These are phyloP conservation scores for Penicillium olsonii DNA, from an alignment of 2,329 filamentous ascomycete species.

Conservation along the genomic window DNA sequence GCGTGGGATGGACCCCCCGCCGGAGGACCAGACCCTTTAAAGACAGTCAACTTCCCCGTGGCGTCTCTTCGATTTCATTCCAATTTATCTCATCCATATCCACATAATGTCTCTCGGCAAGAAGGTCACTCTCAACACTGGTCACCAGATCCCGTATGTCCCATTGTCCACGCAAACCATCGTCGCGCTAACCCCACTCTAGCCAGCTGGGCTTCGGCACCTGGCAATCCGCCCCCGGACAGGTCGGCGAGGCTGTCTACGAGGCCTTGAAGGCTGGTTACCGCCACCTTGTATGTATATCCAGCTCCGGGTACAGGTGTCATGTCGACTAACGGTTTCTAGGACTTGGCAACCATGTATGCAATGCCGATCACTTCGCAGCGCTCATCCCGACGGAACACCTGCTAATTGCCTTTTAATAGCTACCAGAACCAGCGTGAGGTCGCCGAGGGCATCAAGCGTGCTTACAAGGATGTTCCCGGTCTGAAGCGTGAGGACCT, in stretches of 20 bases:
- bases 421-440: slow-evolving; percentile 44
- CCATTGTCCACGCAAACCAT: background rate
- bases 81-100: background rate
- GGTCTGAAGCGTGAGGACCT: slow-evolving; percentile 44
- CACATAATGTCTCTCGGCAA: slow-evolving; percentile 43
- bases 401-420: background rate
- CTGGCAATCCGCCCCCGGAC: slow-evolving; percentile 42
- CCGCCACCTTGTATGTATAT: slow-evolving; percentile 39
- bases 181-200: background rate
- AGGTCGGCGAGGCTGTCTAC: slow-evolving; percentile 43
- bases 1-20: slow-evolving; percentile 19
- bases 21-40: slow-evolving; percentile 15
- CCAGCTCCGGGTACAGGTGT: too few species aligned
- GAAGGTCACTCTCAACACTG: slow-evolving; percentile 42
- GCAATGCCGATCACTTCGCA: slow-evolving; percentile 3
- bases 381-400: background rate
- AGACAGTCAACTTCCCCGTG: background rate
- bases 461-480: slow-evolving; percentile 39
- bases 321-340: slow-evolving; percentile 14
- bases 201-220: slow-evolving; percentile 44
- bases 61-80: background rate
- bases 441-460: slow-evolving; percentile 37
- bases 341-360: slow-evolving; percentile 44
- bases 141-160: slow-evolving; percentile 42
- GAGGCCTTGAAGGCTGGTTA: slow-evolving; percentile 43